Conservation (phyloP, 2,329 filamentous ascomycete species). For the Xylariaceae sp. region DNA sequence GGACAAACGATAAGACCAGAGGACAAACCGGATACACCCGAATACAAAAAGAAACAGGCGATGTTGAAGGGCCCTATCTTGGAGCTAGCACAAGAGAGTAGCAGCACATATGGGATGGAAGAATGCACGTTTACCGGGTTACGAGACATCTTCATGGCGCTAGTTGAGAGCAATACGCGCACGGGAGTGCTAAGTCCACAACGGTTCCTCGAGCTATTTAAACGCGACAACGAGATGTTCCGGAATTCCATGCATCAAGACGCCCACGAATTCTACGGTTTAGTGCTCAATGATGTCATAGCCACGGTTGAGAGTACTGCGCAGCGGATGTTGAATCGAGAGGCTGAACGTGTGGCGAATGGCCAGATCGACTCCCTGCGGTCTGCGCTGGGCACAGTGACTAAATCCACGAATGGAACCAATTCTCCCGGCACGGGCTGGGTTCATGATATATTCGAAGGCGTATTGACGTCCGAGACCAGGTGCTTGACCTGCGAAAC, state of each 20-base stretch:
- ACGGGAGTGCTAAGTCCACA: conserved; percentile 89
- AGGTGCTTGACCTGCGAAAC: conserved; percentile 96
- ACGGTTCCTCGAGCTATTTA: conserved; percentile 88
- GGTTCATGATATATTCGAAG: conserved; percentile 97
- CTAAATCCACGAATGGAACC: conserved; percentile 35
- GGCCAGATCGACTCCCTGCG: conserved; percentile 49
- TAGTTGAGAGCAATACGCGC: conserved; percentile 74
- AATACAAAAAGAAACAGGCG: conserved; percentile 97
- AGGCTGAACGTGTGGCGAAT: conserved; percentile 36
- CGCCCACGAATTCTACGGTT: conserved; percentile 92
- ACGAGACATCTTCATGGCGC: conserved; percentile 91
- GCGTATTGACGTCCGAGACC: conserved; percentile 89
- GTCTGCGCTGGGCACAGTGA: conserved; percentile 36
- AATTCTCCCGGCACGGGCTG: conserved; percentile 67
- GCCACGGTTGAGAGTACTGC: conserved; percentile 89
- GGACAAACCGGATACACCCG: conserved; percentile 88
- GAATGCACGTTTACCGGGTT: conserved; percentile 92
- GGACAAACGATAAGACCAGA: conserved; percentile 62
- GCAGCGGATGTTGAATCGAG: conserved; percentile 52
- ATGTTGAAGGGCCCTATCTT: conserved; percentile 82
- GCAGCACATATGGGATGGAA: conserved; percentile 79
- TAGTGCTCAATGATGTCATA: conserved; percentile 93
- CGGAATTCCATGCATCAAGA: conserved; percentile 96
- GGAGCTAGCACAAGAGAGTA: conserved; percentile 77
- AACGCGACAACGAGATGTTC: conserved; percentile 95